These are phyloP conservation scores for Alnus glutinosa DNA, from an alignment of 306 rosid species.

Conservation along the genomic window DNA sequence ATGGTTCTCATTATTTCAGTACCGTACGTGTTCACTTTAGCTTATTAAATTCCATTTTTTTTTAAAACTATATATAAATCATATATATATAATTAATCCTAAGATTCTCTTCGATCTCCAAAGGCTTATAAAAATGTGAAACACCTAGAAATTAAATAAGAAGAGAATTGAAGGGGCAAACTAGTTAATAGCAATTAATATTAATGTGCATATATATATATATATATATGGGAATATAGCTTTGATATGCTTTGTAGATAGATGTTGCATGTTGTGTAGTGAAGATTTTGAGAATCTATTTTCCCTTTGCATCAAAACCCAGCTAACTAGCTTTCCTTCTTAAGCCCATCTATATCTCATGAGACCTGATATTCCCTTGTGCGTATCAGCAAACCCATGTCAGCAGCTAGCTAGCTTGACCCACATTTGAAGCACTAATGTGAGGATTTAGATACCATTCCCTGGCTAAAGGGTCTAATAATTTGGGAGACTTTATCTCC, in stretches of 20 bases:
- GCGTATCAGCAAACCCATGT: constrained; percentile 7
- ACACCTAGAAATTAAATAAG: neutral
- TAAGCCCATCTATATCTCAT: constrained; percentile 47
- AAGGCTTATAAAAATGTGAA: neutral
- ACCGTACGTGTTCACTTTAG: neutral
- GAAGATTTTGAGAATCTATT: constrained; percentile 56
- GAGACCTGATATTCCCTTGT: constrained; percentile 54
- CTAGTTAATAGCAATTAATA: constrained; percentile 18
- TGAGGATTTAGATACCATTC: constrained; percentile 61
- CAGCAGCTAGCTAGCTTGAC: constrained; percentile 27
- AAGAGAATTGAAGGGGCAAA: neutral
- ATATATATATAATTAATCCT: neutral
- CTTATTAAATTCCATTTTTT: neutral
- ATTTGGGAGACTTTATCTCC: constrained; percentile 21
- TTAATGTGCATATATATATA: constrained; percentile 29
- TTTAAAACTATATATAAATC: no score
- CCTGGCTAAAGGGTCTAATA: constrained; percentile 46
- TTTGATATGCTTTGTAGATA: constrained; percentile 30
- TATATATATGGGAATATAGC: constrained; percentile 30
- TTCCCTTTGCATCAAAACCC: constrained; percentile 57
- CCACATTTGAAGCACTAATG: constrained; percentile 36
- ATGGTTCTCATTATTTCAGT: neutral
- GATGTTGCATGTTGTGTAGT: constrained; percentile 36
- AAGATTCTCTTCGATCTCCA: constrained; percentile 7
- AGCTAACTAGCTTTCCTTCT: constrained; percentile 27